Evolutionary conservation across 805 yeast species (phyloP).

Genomic region (Millerago galiae): DNA sequence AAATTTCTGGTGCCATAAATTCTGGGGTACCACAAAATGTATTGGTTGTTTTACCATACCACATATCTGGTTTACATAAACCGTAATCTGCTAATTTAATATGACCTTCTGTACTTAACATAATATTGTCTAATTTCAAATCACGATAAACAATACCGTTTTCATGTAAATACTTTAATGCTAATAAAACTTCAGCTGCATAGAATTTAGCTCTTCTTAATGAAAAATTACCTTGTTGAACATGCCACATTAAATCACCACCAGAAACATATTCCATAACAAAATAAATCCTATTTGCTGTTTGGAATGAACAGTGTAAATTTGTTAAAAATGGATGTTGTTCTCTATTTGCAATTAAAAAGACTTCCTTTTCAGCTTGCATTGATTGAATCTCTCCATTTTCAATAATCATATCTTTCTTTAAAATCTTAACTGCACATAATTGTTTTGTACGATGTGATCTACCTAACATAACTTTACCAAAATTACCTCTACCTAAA

Average conservation of each 20-base stretch:
- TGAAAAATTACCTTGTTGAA: constrained; percentile 85
- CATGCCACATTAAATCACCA: constrained; percentile 99
- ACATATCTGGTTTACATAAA: constrained; percentile 90
- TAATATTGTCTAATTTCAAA: constrained; percentile 88
- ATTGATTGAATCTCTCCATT: constrained; percentile 96
- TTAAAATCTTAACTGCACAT: constrained; percentile 94
- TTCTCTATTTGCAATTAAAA: constrained; percentile 73
- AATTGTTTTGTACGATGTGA: constrained; percentile 72
- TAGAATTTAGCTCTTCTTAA: constrained; percentile 92
- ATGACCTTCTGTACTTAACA: constrained; percentile 86
- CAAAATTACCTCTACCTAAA: constrained; percentile 96
- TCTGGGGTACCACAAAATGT: constrained; percentile 99
- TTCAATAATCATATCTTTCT: constrained; percentile 91
- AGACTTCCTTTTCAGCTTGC: constrained; percentile 89
- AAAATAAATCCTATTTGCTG: constrained; percentile 93
- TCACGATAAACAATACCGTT: constrained; percentile 96
- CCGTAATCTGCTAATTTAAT: constrained; percentile 97
- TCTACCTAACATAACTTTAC: constrained; percentile 96
- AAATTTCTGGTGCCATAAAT: constrained; percentile 97
- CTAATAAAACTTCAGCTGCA: constrained; percentile 93
- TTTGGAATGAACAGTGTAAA: constrained; percentile 92
- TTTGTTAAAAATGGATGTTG: constrained; percentile 90
- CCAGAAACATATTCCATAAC: constrained; percentile 98
- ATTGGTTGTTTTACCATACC: constrained; percentile 76
- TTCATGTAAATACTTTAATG: constrained; percentile 88